Evolutionary conservation across 176 grass and related monocot species (phyloP).

Genomic region (Zea mays): DNA sequence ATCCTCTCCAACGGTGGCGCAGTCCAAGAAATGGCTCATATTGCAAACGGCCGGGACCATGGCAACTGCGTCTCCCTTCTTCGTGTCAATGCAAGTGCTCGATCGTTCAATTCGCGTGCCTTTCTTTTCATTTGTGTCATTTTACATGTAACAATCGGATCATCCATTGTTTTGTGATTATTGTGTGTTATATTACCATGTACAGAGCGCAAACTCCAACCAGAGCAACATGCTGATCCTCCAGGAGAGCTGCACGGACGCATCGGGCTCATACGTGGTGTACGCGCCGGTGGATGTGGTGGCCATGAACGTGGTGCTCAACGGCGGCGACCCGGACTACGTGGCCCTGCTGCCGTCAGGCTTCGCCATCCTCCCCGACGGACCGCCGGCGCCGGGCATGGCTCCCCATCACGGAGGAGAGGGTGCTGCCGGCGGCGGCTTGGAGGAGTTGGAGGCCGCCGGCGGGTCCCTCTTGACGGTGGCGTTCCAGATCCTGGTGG

Average conservation of each 20-base stretch:
- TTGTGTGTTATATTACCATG: constrained; percentile 1
- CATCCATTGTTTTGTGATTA: no score
- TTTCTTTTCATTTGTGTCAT: no score
- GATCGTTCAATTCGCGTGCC: no score
- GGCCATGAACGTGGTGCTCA: constrained; percentile 92
- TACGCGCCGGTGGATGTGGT: constrained; percentile 88
- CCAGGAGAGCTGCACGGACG: constrained; percentile 93
- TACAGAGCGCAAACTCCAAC: constrained; percentile 85
- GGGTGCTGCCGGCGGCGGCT: no score
- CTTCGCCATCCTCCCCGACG: constrained; percentile 86
- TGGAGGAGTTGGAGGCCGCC: constrained; percentile 20
- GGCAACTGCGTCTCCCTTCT: constrained; percentile 90
- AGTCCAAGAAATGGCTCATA: constrained; percentile 95
- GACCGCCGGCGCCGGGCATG: constrained; percentile 23
- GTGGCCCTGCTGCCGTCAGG: constrained; percentile 86
- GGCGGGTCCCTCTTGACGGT: constrained; percentile 77
- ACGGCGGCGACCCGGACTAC: constrained; percentile 88
- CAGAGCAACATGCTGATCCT: constrained; percentile 98
- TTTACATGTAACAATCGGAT: no score
- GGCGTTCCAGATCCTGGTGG: constrained; percentile 92
- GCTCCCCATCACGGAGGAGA: not conserved
- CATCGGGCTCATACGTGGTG: constrained; percentile 77
- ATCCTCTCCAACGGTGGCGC: constrained; percentile 85
- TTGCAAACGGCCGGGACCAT: constrained; percentile 92
- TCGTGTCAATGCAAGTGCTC: constrained; percentile 67